A percentile compares a stretch with the other conserved stretches of the same genome.
phyloP scores from a whole-genome alignment of 495 filamentous ascomycete genomes.

The Penicillium mononematosum region DNA sequence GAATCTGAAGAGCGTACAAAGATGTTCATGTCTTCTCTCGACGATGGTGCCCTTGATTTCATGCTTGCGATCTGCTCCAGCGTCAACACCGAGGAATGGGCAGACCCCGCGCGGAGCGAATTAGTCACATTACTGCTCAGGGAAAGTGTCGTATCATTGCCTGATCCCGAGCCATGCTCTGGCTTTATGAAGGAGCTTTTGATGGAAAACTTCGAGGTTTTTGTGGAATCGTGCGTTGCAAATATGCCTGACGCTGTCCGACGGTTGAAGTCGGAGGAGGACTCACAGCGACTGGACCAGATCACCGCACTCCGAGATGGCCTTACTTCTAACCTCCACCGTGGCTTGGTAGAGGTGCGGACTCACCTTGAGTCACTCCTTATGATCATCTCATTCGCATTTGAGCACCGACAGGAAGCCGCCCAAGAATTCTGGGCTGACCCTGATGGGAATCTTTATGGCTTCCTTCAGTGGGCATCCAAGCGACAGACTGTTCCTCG shows the following conservation, averaged over 20 bases:
- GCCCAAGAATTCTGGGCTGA: slow-evolving; percentile 88
- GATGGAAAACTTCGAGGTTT: slow-evolving; percentile 78
- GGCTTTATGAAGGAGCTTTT: slow-evolving; percentile 63
- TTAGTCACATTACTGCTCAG: slow-evolving; percentile 75
- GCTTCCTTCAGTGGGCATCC: slow-evolving; percentile 95
- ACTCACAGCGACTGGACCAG: slow-evolving; percentile 76
- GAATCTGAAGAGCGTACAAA: slow-evolving; percentile 69
- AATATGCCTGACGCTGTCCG: slow-evolving; percentile 93
- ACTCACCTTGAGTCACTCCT: slow-evolving; percentile 90
- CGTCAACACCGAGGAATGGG: slow-evolving; percentile 71
- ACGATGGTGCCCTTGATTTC: slow-evolving; percentile 90
- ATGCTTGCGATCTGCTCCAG: slow-evolving; percentile 80
- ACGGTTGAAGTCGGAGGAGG: slow-evolving; percentile 81
- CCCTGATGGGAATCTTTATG: slow-evolving; percentile 82
- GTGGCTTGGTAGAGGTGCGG: slow-evolving; percentile 50
- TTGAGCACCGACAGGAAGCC: slow-evolving; percentile 75
- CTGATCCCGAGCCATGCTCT: slow-evolving; percentile 61
- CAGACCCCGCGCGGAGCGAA: slow-evolving; percentile 72
- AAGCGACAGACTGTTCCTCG: slow-evolving; percentile 87
- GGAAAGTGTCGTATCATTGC: slow-evolving; percentile 63
- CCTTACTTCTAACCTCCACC: slow-evolving; percentile 46
- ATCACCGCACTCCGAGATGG: slow-evolving; percentile 51
- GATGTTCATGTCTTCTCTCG: slow-evolving; percentile 71
- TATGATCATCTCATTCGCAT: slow-evolving; percentile 88
- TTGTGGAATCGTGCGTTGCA: slow-evolving; percentile 85